Conservation (phyloP, 768 basidiomycete genomes). For the Leccinum subgranulosum region DNA sequence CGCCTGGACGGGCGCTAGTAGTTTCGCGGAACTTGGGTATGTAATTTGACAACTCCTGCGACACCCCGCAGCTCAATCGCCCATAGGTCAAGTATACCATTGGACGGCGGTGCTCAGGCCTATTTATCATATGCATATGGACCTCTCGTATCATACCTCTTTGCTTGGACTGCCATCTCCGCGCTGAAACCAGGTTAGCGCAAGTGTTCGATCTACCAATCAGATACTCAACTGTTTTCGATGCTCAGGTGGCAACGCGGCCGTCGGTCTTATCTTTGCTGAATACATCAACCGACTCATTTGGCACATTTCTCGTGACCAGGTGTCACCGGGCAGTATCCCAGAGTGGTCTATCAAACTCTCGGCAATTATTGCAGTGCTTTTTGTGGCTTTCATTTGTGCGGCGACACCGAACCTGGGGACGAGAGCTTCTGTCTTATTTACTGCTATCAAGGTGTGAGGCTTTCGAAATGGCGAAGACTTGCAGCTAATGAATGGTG, state of each 20-base stretch:
- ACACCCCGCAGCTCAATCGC: not conserved
- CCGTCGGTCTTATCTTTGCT: slow-evolving; percentile 84
- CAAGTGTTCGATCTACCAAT: not conserved
- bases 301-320: slow-evolving; percentile 68
- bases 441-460: slow-evolving; percentile 80
- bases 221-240: slow-evolving; percentile 1
- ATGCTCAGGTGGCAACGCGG: slow-evolving; percentile 64
- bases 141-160: slow-evolving; percentile 84
- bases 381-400: slow-evolving; percentile 73
- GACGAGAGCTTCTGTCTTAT: slow-evolving; percentile 78
- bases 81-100: slow-evolving; percentile 31
- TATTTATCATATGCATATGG: slow-evolving; percentile 90
- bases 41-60: slow-evolving; percentile 22
- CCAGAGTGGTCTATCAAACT: slow-evolving; percentile 92
- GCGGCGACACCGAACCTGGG: slow-evolving; percentile 75
- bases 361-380: slow-evolving; percentile 71
- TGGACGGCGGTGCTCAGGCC: slow-evolving; percentile 60
- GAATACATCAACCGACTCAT: slow-evolving; percentile 92
- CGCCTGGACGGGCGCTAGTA: slow-evolving; percentile 95
- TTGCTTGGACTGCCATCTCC: slow-evolving; percentile 92
- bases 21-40: slow-evolving; percentile 88
- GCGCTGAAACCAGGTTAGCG: slow-evolving; percentile 75
- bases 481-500: not conserved
- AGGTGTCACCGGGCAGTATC: slow-evolving; percentile 72
- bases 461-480: slow-evolving; percentile 1